Evolutionary conservation across 106 monocot species (phyloP), one percentile per base, ranked within the genome.

Genomic region (Dendrobium huoshanense): DNA sequence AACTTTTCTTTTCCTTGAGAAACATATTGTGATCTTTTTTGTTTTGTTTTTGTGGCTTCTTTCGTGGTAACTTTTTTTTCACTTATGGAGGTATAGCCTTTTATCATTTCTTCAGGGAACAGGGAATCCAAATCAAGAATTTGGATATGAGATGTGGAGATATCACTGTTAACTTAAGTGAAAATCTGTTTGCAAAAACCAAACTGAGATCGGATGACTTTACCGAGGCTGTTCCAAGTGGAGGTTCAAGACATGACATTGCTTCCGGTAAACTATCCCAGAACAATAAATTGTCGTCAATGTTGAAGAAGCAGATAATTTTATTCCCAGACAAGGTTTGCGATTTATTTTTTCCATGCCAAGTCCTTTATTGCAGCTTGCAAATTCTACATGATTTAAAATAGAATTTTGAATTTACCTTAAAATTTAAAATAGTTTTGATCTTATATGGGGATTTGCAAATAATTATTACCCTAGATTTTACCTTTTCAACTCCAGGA

Each of bases 251-350:
- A 75, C 29, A 61, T 24, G 89, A 85, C 40, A 72, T 33, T 80
- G 80, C 80, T 33, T 55, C 67, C 48, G 78, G 27, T 75, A 79
- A 80, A 80, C 87, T 80, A 72, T 88, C 92, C 41, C 65, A 87
- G 72, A 82, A 80, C 67, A 75, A 81, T 79, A 87, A 88, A 59
- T 78, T 75, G 31, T 87, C 88, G 61, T 54, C 78, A 22, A 27
- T 75, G 41, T 80, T 91, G 75, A 89, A 87, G 83, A 98, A 91
- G 65, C 75, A 82, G 77, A 85, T 91, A 72, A 73, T 80, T 79
- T 3, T 82, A 41, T 86, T 92, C 70, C 98, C 98, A 31, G 98
- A 95, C 77, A 95, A 98, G 98, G 98, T 98, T 84, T 67, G 87
- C 79, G 64, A 81, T 16, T 83, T 85, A 15, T n/a, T 47, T 22